phyloP scores from a whole-genome alignment of 371 early-diverging fungal species.

The Apophysomyces variabilis region DNA sequence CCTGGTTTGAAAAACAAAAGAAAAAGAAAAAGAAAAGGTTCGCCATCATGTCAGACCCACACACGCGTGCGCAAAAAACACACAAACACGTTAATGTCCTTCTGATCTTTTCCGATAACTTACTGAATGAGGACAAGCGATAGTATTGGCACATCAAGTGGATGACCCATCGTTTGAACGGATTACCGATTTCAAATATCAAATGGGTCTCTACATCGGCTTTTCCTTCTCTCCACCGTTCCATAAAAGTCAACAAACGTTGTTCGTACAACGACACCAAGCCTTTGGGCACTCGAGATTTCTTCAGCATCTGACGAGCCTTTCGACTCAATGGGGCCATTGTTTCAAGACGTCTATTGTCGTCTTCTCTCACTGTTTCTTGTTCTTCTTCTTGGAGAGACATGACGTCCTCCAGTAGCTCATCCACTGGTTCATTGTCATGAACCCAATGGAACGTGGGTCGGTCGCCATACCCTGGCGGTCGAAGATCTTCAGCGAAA shows the following conservation, averaged over 20 bases:
- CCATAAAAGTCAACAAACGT: conserved; percentile 29
- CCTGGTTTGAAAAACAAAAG: conserved; percentile 11
- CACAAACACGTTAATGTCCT: too few species aligned
- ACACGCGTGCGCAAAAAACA: too few species aligned
- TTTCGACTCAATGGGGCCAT: conserved; percentile 2
- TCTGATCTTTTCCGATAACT: conserved; percentile 14
- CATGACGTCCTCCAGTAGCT: conserved; percentile 13
- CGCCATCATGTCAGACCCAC: too few species aligned
- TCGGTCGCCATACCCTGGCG: conserved; percentile 35
- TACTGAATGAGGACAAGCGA: conserved; percentile 36
- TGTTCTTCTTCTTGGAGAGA: neutral
- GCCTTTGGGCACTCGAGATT: conserved; percentile 34
- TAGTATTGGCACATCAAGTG: conserved; percentile 41
- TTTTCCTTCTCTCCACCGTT: conserved; percentile 15
- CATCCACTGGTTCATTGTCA: conserved; percentile 16
- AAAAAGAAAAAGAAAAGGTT: too few species aligned
- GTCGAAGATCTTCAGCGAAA: conserved; percentile 37
- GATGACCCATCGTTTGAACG: conserved; percentile 33
- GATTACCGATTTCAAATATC: conserved; percentile 29
- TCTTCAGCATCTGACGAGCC: conserved; percentile 26
- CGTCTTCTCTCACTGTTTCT: too few species aligned
- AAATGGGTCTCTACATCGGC: conserved; percentile 21
- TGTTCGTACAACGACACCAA: conserved; percentile 32
- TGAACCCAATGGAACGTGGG: neutral
- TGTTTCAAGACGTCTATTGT: neutral